Evolutionary conservation across 208 protist species (phyloP), one percentile per base, ranked within the genome.

Genomic region (Lotmaria passim): DNA sequence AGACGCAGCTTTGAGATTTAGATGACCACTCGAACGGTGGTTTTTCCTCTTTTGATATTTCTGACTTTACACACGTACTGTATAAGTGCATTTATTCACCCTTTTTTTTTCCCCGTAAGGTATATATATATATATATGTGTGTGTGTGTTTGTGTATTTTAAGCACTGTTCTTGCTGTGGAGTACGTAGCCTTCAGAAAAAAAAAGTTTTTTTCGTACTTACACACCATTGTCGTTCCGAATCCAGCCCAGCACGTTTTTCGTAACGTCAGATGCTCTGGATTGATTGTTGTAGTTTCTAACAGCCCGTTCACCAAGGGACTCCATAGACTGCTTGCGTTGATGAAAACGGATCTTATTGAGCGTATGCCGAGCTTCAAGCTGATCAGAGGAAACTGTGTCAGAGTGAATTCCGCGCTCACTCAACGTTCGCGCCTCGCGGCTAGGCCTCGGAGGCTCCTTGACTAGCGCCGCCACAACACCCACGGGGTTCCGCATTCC

Each of bases 191-290:
- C 15, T 36, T 24, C 50, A 66, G 10, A n/a, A 55, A 33, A 63
- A 44, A 38, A 57, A 31, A 53, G 50, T 3, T 21, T 36, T 21
- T 15, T 56, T 19, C n/a, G 23, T 36, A 7, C 17, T 38, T 65
- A 76, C 19, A 58, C 50, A 43, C 23, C 43, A 36, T 58, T 65
- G 41, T 90, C 83, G n/a, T 69, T 90, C 11, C 81, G 71, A 75
- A 96, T 96, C 88, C 91, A 96, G 7, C 88, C 88, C 44, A 96
- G 72, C 52, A 93, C 84, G 72, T 91, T 89, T 61, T 91, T 92
- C 19, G 91, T 90, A 7, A 96, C 86, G 34, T 68, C 83, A 46
- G 91, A 86, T 14, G 82, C 87, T 47, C 79, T 82, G 50, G 64
- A 68, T 51, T 96, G 91, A 56, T 94, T 85, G 58, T 86, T 85